Conservation (phyloP, 345 rosid species). For the Sisymbrium irio region DNA sequence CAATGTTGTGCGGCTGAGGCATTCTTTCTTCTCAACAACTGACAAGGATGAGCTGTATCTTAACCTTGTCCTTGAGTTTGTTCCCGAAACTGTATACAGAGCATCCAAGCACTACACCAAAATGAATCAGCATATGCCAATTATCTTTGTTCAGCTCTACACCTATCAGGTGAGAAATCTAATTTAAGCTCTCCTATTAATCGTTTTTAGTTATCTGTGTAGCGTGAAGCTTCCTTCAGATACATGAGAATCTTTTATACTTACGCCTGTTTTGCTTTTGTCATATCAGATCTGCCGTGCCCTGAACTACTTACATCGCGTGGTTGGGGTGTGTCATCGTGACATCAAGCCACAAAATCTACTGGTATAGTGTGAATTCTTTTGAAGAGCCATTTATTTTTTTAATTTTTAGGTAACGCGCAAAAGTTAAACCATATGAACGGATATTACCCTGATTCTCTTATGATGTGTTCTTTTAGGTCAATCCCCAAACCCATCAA, state of each 20-base stretch:
- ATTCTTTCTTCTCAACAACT: constrained; percentile 88
- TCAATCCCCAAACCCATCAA: constrained; percentile 83
- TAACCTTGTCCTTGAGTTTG: constrained; percentile 89
- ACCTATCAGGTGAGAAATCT: constrained; percentile 70
- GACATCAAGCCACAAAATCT: constrained; percentile 98
- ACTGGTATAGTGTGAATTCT: constrained; percentile 50
- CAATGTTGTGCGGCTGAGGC: constrained; percentile 77
- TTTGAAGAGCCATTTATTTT: constrained; percentile 19
- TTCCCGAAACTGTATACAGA: constrained; percentile 87
- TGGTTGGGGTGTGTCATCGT: constrained; percentile 92
- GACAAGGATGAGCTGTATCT: constrained; percentile 91
- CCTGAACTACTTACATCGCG: constrained; percentile 83
- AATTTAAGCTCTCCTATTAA: constrained; percentile 1
- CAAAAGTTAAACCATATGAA: background rate
- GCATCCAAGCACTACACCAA: constrained; percentile 74
- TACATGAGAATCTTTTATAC: constrained; percentile 29
- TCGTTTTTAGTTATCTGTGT: constrained; percentile 2
- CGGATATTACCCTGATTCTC: background rate
- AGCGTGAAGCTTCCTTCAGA: background rate
- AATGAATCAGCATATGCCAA: constrained; percentile 84
- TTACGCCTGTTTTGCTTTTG: constrained; percentile 49
- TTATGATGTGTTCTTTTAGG: constrained; percentile 48
- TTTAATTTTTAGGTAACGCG: background rate
- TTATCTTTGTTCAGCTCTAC: constrained; percentile 79
- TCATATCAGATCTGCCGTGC: constrained; percentile 90